These are phyloP conservation scores for Jaltomata sinuosa DNA, from an alignment of 257 asterid species.

Conservation along the genomic window DNA sequence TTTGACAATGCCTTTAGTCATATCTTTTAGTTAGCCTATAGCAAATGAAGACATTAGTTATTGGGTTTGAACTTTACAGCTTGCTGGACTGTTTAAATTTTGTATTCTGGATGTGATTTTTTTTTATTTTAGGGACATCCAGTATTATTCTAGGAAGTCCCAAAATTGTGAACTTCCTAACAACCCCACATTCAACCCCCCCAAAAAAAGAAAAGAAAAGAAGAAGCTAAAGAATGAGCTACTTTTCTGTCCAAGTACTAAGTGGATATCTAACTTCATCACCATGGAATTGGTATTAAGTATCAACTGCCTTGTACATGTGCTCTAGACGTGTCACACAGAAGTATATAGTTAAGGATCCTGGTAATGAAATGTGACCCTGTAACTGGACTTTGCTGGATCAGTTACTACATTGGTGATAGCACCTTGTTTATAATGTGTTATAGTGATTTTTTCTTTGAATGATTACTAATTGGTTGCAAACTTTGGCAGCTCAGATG, in stretches of 20 bases:
- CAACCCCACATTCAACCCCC: neutral
- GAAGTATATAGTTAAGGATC: neutral
- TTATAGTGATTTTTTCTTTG: neutral
- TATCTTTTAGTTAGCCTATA: neutral
- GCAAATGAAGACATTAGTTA: neutral
- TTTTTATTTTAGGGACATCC: neutral
- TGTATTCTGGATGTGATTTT: neutral
- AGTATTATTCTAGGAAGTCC: neutral
- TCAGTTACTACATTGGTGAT: neutral
- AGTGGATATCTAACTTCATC: neutral
- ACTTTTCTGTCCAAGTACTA: neutral
- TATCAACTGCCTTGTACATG: too few species aligned
- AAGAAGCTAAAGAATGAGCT: neutral
- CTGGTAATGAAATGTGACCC: neutral
- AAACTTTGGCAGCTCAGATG: conserved; percentile 98
- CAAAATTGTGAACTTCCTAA: neutral
- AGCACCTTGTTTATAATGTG: neutral
- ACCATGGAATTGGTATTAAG: neutral
- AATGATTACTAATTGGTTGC: conserved; percentile 29
- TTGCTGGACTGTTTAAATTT: neutral
- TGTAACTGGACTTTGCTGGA: neutral
- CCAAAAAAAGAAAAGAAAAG: neutral
- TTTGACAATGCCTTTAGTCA: neutral
- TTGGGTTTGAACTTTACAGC: neutral
- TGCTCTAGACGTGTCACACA: neutral